Evolutionary conservation across 768 basidiomycete genomes (phyloP).

Genomic region (Phaeolepiota aurea): DNA sequence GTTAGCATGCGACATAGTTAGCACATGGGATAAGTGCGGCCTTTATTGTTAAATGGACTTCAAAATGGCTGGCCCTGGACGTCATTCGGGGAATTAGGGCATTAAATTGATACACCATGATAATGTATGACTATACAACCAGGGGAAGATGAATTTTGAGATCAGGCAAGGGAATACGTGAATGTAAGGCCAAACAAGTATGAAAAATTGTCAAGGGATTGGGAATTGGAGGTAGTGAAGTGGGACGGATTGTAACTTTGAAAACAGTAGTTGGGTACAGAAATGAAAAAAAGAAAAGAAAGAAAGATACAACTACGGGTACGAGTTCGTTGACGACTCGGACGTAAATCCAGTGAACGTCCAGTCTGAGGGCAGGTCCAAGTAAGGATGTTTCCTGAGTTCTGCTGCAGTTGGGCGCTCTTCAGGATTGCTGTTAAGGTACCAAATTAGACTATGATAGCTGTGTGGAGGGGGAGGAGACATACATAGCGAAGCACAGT

Average conservation of each 20-base stretch:
- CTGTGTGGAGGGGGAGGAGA: slow-evolving; percentile 6
- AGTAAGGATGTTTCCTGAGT: slow-evolving; percentile 73
- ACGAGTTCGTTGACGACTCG: background rate
- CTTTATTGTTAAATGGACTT: no score
- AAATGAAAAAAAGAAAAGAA: slow-evolving; percentile 10
- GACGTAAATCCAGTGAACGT: slow-evolving; percentile 59
- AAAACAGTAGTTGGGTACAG: background rate
- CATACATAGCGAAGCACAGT: slow-evolving; percentile 86
- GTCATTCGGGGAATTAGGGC: slow-evolving; percentile 23
- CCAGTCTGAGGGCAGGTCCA: slow-evolving; percentile 67
- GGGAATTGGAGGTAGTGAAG: background rate
- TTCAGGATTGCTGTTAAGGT: slow-evolving; percentile 58
- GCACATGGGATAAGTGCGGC: no score
- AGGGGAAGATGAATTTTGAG: slow-evolving; percentile 13
- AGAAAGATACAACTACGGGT: slow-evolving; percentile 16
- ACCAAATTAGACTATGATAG: slow-evolving; percentile 5
- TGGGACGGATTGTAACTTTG: background rate
- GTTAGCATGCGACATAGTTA: no score
- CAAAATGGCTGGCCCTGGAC: no score
- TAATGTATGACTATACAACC: slow-evolving; percentile 26
- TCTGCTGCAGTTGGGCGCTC: slow-evolving; percentile 76
- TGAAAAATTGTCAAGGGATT: no score
- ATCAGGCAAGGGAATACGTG: slow-evolving; percentile 6
- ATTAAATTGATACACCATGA: slow-evolving; percentile 33
- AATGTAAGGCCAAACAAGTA: no score